These are phyloP conservation scores for Boletus sp. DNA, from an alignment of 768 basidiomycete species.

Conservation along the genomic window DNA sequence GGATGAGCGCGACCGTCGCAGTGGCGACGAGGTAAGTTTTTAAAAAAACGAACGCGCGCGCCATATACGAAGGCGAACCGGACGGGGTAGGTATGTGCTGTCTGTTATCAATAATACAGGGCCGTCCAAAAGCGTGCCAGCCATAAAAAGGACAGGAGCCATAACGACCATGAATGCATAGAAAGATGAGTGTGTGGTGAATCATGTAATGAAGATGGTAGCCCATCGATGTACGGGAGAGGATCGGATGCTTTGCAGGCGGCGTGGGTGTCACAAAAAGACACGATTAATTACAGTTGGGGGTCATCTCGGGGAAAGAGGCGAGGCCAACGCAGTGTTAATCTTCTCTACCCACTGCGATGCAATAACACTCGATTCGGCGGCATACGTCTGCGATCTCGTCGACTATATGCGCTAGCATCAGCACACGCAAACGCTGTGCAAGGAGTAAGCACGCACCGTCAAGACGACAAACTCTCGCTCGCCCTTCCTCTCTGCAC, in stretches of 20 bases:
- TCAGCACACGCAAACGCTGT: background rate
- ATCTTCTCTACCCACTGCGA: conserved; percentile 42
- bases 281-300: background rate
- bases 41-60: background rate
- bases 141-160: background rate
- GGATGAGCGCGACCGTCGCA: background rate
- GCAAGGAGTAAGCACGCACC: conserved; percentile 37
- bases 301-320: conserved; percentile 5
- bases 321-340: conserved; percentile 30
- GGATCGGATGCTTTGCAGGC: background rate
- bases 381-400: conserved; percentile 46
- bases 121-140: background rate
- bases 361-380: conserved; percentile 34
- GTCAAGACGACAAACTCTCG: conserved; percentile 61
- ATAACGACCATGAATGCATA: background rate
- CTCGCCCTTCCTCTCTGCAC: conserved; percentile 53
- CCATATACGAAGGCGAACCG: background rate
- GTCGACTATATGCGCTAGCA: conserved; percentile 36
- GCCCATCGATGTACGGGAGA: background rate
- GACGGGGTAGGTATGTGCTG: background rate
- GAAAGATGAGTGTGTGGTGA: background rate
- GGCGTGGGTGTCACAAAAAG: background rate
- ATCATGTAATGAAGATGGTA: background rate
- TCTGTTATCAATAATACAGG: background rate
- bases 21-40: background rate